phyloP scores from a whole-genome alignment of 495 filamentous ascomycete species.

The Cryomyces minteri region DNA sequence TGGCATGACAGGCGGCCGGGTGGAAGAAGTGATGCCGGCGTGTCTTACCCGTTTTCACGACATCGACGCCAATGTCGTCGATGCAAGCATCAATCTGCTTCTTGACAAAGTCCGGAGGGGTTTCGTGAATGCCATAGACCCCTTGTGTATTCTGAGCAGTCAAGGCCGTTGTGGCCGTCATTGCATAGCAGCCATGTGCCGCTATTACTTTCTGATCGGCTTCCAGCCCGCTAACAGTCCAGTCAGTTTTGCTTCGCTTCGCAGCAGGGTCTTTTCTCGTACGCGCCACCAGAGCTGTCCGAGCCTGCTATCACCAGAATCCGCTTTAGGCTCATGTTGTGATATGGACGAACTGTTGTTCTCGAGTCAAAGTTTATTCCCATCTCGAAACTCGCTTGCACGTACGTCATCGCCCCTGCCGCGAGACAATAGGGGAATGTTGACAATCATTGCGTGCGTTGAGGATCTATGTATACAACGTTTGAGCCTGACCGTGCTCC shows the following conservation, averaged over 20 bases:
- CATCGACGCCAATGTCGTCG: constrained; percentile 69
- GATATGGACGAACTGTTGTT: too few species aligned
- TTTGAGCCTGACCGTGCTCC: too few species aligned
- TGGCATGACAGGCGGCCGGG: too few species aligned
- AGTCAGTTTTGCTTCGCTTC: constrained; percentile 3
- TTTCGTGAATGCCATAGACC: constrained; percentile 61
- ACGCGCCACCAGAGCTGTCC: constrained; percentile 79
- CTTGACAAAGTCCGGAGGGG: constrained; percentile 58
- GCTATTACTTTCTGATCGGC: constrained; percentile 92
- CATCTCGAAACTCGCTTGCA: too few species aligned
- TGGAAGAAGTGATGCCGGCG: neutral
- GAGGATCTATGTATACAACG: too few species aligned
- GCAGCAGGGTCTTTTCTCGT: constrained; percentile 15
- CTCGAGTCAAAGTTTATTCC: too few species aligned
- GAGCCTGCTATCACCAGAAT: constrained; percentile 74
- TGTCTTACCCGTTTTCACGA: constrained; percentile 68
- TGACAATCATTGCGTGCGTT: too few species aligned
- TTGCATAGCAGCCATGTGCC: constrained; percentile 81
- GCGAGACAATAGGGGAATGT: too few species aligned
- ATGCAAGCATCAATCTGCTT: constrained; percentile 75
- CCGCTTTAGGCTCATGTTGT: constrained; percentile 14
- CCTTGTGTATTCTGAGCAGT: constrained; percentile 89
- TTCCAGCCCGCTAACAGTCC: constrained; percentile 57
- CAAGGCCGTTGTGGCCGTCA: constrained; percentile 89
- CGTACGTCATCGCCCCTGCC: too few species aligned